Percentiles rank a stretch among this genome's conserved stretches.
phyloP scores from a whole-genome alignment of 352 stramenopile genomes.

The Aphanomyces astaci region DNA sequence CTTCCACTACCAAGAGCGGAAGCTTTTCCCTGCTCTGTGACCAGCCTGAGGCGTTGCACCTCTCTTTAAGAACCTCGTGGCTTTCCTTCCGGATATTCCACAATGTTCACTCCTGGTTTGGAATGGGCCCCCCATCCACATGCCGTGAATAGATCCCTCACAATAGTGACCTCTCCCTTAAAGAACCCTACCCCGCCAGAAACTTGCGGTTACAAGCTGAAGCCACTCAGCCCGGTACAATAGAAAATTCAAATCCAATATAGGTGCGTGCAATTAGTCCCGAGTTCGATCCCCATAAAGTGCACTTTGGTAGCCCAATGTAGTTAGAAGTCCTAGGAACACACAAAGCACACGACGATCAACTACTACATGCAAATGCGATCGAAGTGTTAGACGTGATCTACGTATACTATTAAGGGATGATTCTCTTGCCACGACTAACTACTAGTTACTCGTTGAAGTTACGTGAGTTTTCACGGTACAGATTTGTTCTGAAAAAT shows the following conservation, averaged over 20 bases:
- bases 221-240: conserved; percentile 34
- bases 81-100: conserved; percentile 29
- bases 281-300: conserved; percentile 19
- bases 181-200: conserved; percentile 38
- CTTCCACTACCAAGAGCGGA: conserved; percentile 53
- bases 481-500: too few relatives aligned
- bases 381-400: too few relatives aligned
- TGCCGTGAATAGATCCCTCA: conserved; percentile 33
- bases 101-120: conserved; percentile 52
- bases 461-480: too few relatives aligned
- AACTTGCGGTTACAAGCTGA: conserved; percentile 41
- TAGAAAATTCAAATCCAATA: neutral
- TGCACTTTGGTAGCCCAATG: too few relatives aligned
- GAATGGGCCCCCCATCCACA: conserved; percentile 39
- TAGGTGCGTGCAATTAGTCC: conserved; percentile 23
- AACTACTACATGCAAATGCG: too few relatives aligned
- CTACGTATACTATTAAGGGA: too few relatives aligned
- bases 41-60: conserved; percentile 43
- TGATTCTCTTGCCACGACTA: too few relatives aligned
- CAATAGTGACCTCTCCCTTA: conserved; percentile 28
- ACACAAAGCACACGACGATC: too few relatives aligned
- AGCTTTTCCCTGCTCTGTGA: conserved; percentile 49
- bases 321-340: too few relatives aligned
- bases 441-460: too few relatives aligned
- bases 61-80: conserved; percentile 43